A percentile compares a stretch with the other conserved stretches of the same genome.
These are phyloP conservation scores for Umbelopsis sp. DNA, from an alignment of 192 early-diverging fungal genomes.

Conservation along the genomic window DNA sequence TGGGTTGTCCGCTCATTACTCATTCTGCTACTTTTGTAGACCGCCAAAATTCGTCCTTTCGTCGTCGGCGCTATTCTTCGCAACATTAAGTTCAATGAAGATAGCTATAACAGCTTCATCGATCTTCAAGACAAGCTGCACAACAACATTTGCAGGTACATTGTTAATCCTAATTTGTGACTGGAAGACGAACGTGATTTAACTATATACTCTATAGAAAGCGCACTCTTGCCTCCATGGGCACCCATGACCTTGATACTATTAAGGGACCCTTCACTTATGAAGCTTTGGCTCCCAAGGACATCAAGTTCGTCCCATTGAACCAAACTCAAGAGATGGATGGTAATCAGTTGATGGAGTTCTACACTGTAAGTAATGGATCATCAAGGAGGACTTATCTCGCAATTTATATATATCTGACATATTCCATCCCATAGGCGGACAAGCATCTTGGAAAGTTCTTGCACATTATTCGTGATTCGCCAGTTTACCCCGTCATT, in stretches of 20 bases:
- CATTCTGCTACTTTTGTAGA: conserved; percentile 52
- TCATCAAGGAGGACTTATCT: conserved; percentile 12
- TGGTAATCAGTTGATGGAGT: conserved; percentile 85
- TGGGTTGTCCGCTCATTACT: neutral
- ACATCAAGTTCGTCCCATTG: conserved; percentile 92
- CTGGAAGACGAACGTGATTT: conserved; percentile 6
- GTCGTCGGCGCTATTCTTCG: conserved; percentile 92
- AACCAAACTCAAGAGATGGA: conserved; percentile 89
- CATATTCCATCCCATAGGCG: conserved; percentile 28
- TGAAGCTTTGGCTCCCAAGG: conserved; percentile 85
- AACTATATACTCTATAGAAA: conserved; percentile 53
- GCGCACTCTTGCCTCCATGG: conserved; percentile 93
- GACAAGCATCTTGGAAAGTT: conserved; percentile 89
- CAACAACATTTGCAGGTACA: conserved; percentile 89
- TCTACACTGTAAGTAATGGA: conserved; percentile 71
- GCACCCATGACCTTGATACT: conserved; percentile 98
- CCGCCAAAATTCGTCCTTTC: conserved; percentile 78
- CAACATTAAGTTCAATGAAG: conserved; percentile 79
- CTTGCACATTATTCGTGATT: conserved; percentile 90
- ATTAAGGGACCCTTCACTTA: conserved; percentile 94
- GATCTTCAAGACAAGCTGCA: conserved; percentile 99
- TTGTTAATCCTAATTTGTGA: neutral
- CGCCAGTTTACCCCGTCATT: conserved; percentile 90
- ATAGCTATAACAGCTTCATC: conserved; percentile 93
- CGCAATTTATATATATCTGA: neutral